Evolutionary conservation across 176 grass and related monocot species (phyloP).

Genomic region (Oryza australiensis): DNA sequence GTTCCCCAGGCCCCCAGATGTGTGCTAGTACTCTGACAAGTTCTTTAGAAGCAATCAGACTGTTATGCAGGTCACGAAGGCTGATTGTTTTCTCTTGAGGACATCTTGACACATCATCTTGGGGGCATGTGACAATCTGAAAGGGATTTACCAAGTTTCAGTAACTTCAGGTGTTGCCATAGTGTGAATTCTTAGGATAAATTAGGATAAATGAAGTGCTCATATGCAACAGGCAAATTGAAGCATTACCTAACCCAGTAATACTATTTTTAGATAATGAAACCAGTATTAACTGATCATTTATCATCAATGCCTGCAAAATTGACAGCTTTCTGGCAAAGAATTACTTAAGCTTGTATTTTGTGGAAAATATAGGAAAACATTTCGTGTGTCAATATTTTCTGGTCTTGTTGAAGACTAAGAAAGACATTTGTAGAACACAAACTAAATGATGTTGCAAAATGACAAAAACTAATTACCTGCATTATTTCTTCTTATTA

Average conservation of each 20-base stretch:
- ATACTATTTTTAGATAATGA: neutral
- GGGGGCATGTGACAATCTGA: constrained; percentile 41
- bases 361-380: neutral
- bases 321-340: neutral
- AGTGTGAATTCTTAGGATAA: neutral
- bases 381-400: neutral
- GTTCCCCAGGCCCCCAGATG: constrained; percentile 54
- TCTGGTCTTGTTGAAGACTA: too few relatives aligned
- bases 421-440: neutral
- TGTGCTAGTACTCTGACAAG: constrained; percentile 68
- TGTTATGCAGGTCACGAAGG: constrained; percentile 60
- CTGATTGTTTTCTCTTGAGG: constrained; percentile 28
- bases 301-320: constrained; percentile 7
- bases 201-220: neutral
- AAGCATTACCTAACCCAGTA: neutral
- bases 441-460: neutral
- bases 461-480: neutral
- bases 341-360: neutral
- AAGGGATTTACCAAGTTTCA: constrained; percentile 19
- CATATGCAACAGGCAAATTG: neutral
- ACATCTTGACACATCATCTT: constrained; percentile 24
- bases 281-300: neutral
- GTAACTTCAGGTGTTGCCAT: neutral
- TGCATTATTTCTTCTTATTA: neutral
- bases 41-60: constrained; percentile 70